These are phyloP conservation scores for Diutina scorzettiae DNA, from an alignment of 1,139 yeast species.

Conservation along the genomic window DNA sequence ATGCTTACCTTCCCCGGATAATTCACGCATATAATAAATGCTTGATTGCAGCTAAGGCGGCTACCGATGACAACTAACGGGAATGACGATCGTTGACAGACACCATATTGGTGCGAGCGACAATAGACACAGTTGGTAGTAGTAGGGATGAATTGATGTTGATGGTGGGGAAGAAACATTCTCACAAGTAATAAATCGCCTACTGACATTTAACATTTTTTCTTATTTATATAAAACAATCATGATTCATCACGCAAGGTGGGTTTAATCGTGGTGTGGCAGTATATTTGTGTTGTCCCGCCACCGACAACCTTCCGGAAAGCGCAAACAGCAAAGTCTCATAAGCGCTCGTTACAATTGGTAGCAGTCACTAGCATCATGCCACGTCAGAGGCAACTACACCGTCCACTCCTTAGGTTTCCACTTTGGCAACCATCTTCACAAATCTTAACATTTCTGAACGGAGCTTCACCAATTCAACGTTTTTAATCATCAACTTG, in stretches of 20 bases:
- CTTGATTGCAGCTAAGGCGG: no score
- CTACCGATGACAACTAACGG: no score
- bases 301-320: neutral
- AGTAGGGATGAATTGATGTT: no score
- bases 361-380: neutral
- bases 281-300: neutral
- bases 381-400: neutral
- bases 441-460: constrained; percentile 33
- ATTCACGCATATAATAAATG: no score
- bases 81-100: no score
- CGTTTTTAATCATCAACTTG: constrained; percentile 26
- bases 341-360: neutral
- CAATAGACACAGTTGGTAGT: no score
- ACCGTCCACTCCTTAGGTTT: neutral
- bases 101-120: no score
- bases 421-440: constrained; percentile 26
- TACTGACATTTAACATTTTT: no score
- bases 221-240: neutral
- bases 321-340: constrained; percentile 2
- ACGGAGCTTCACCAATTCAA: constrained; percentile 27
- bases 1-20: no score
- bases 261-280: neutral
- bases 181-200: no score
- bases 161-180: no score
- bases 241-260: no score